Conservation (phyloP, 23 red algal species). For the Gracilaria gracilis region DNA sequence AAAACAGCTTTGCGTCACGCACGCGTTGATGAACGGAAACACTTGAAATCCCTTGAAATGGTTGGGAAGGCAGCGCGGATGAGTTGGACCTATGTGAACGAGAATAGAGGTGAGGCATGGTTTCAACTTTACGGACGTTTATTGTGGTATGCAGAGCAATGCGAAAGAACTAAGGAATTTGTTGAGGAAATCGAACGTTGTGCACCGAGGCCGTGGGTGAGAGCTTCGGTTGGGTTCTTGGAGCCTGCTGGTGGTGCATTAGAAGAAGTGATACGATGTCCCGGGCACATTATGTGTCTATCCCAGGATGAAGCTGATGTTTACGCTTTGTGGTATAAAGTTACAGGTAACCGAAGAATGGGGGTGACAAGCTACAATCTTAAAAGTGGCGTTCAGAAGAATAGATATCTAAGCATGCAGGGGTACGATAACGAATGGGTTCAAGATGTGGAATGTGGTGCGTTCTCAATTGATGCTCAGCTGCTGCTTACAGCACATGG, state of each 20-base stretch:
- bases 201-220: conserved; percentile 22
- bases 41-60: background rate
- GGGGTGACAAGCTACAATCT: too few relatives aligned
- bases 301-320: background rate
- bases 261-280: too few relatives aligned
- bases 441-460: too few relatives aligned
- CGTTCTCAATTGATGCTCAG: too few relatives aligned
- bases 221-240: conserved; percentile 23
- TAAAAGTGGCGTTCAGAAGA: too few relatives aligned
- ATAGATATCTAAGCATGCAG: too few relatives aligned
- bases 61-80: conserved; percentile 9
- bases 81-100: background rate
- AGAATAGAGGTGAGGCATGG: background rate
- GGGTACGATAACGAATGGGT: too few relatives aligned
- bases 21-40: too few relatives aligned
- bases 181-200: background rate
- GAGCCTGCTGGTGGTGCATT: background rate
- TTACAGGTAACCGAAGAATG: too few relatives aligned
- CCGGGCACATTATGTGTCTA: background rate
- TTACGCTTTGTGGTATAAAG: too few relatives aligned
- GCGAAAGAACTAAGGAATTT: conserved; percentile 2
- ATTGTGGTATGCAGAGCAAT: conserved; percentile 13
- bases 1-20: too few relatives aligned
- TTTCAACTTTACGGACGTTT: conserved; percentile 26
- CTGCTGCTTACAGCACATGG: too few relatives aligned